These are phyloP conservation scores for Candida yuanshanica DNA, from an alignment of 805 yeast species.

Conservation along the genomic window DNA sequence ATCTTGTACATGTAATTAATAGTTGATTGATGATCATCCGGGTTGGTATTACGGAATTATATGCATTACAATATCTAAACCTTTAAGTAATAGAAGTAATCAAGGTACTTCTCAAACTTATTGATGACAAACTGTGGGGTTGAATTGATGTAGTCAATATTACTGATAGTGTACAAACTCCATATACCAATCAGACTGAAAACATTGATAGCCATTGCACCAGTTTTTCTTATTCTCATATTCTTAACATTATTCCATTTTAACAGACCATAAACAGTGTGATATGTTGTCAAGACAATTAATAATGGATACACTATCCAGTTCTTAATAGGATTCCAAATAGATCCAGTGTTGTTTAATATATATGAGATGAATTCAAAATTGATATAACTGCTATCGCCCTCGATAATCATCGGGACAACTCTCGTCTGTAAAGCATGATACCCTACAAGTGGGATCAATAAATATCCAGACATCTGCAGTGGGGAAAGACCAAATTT, in stretches of 20 bases:
- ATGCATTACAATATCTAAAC: no score
- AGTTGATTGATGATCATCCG: background rate
- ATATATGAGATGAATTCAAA: constrained; percentile 46
- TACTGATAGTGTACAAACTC: constrained; percentile 26
- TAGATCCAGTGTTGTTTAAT: constrained; percentile 20
- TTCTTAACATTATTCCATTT: constrained; percentile 38
- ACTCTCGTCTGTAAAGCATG: constrained; percentile 46
- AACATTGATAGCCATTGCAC: constrained; percentile 36
- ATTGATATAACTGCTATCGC: constrained; percentile 54
- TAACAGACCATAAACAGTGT: constrained; percentile 47
- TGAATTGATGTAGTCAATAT: constrained; percentile 1
- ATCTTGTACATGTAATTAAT: background rate
- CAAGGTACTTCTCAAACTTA: constrained; percentile 16
- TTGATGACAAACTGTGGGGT: constrained; percentile 13
- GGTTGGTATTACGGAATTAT: no score
- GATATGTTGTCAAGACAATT: constrained; percentile 41
- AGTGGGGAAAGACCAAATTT: constrained; percentile 49
- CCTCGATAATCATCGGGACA: constrained; percentile 50
- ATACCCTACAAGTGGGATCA: constrained; percentile 36
- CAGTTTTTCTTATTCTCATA: constrained; percentile 35
- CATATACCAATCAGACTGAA: constrained; percentile 32
- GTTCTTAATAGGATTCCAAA: constrained; percentile 24
- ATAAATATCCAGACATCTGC: constrained; percentile 52
- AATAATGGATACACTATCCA: constrained; percentile 30
- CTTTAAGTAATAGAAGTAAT: constrained; percentile 5